A percentile compares a stretch with the other conserved stretches of the same genome.
These are phyloP conservation scores for Leccinum angustisporum DNA, from an alignment of 1,284 basidiomycete genomes.

Conservation along the genomic window DNA sequence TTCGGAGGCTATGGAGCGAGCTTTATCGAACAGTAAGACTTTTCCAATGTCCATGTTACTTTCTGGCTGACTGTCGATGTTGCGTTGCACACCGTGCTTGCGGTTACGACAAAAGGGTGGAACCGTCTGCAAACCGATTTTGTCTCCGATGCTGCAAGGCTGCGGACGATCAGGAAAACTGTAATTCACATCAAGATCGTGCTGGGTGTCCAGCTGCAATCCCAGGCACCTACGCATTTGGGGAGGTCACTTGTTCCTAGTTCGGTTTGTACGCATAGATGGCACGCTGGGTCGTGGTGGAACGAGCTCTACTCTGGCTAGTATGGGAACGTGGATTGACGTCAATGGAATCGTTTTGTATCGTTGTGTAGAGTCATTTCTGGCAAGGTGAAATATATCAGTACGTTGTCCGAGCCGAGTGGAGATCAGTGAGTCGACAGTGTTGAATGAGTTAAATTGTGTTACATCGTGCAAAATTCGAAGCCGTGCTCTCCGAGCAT, in stretches of 20 bases:
- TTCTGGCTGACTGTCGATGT: constrained; percentile 1
- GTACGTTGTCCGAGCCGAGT: background rate
- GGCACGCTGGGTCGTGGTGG: constrained; percentile 17
- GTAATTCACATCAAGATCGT: constrained; percentile 51
- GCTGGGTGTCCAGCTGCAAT: constrained; percentile 43
- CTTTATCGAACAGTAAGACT: constrained; percentile 49
- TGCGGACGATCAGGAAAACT: constrained; percentile 46
- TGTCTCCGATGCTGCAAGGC: constrained; percentile 48
- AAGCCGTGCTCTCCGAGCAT: too few relatives aligned
- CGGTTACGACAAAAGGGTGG: constrained; percentile 32
- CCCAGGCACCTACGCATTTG: constrained; percentile 47
- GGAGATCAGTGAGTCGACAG: background rate
- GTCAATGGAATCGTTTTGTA: background rate
- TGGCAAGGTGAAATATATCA: background rate
- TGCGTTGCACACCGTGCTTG: background rate
- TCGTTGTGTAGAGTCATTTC: background rate
- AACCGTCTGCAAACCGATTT: constrained; percentile 46
- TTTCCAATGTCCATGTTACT: background rate
- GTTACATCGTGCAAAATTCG: too few relatives aligned
- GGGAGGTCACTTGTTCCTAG: constrained; percentile 39
- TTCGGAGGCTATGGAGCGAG: constrained; percentile 52
- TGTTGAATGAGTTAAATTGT: too few relatives aligned
- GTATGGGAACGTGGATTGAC: background rate
- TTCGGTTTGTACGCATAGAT: constrained; percentile 13
- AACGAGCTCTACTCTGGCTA: background rate